Evolutionary conservation across 352 stramenopile species (phyloP).

Genomic region (Pythium chondricola): DNA sequence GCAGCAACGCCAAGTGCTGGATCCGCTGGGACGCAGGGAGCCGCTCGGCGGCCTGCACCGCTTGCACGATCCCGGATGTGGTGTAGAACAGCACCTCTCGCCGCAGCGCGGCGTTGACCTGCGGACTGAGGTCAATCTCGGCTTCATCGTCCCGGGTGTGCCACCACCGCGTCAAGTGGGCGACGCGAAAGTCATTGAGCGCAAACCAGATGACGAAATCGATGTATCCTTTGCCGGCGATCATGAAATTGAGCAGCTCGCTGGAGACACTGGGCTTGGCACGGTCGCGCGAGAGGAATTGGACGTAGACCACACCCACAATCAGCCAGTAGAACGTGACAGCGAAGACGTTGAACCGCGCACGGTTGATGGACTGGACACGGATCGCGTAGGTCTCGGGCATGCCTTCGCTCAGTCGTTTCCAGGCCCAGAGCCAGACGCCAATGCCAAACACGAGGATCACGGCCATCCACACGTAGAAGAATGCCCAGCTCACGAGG

Average conservation of each 20-base stretch:
- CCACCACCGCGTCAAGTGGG: constrained; percentile 67
- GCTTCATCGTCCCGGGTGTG: constrained; percentile 48
- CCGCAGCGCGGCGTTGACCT: constrained; percentile 83
- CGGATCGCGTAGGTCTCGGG: constrained; percentile 81
- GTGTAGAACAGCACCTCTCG: constrained; percentile 89
- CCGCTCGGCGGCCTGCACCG: constrained; percentile 70
- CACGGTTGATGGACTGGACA: constrained; percentile 83
- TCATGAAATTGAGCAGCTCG: constrained; percentile 83
- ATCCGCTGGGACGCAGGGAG: constrained; percentile 72
- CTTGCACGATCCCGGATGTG: constrained; percentile 85
- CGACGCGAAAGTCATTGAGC: constrained; percentile 80
- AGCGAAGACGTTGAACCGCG: constrained; percentile 84
- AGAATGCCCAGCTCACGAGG: constrained; percentile 83
- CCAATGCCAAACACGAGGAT: constrained; percentile 79
- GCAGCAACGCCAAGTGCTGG: constrained; percentile 74
- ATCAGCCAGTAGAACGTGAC: constrained; percentile 87
- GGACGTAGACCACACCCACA: constrained; percentile 71
- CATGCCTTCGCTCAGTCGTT: constrained; percentile 82
- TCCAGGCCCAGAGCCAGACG: constrained; percentile 84
- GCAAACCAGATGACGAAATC: constrained; percentile 87
- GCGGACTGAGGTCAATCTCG: constrained; percentile 80
- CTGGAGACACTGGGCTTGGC: constrained; percentile 46
- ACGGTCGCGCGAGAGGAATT: constrained; percentile 61
- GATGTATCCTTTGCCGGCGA: constrained; percentile 83
- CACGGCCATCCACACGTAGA: constrained; percentile 83